A percentile compares a stretch with the other conserved stretches of the same genome.
Evolutionary conservation across 768 basidiomycete species (phyloP).

Genomic region (Mycena alexandri): DNA sequence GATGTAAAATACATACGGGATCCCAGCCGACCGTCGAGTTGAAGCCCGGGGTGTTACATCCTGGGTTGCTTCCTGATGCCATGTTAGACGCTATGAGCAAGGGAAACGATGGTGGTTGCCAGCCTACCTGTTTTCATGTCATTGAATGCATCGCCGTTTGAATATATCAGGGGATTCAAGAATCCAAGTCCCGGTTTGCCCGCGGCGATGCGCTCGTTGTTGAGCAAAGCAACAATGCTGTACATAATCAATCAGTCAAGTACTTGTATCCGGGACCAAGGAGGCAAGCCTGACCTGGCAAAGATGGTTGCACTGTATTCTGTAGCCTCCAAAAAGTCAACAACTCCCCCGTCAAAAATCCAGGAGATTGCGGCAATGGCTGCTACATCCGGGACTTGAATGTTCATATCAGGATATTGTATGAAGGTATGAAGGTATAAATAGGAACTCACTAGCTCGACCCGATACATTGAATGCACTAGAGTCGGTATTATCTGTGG

Average conservation of each 20-base stretch:
- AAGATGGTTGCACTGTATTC: constrained; percentile 1
- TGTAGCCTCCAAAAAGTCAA: not conserved
- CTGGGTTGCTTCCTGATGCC: not conserved
- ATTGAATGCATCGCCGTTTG: constrained; percentile 1
- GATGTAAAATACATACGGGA: not conserved
- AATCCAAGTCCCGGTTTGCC: constrained; percentile 6
- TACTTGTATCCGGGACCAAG: too few species aligned
- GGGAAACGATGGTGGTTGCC: too few species aligned
- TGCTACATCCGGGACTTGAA: constrained; percentile 3
- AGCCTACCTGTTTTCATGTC: not conserved
- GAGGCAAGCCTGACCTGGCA: not conserved
- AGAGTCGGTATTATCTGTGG: not conserved
- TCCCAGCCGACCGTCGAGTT: constrained; percentile 1
- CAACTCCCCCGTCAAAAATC: not conserved
- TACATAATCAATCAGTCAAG: too few species aligned
- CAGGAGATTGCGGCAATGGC: not conserved
- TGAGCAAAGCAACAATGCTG: constrained; percentile 12
- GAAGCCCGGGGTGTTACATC: not conserved
- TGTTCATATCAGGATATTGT: not conserved
- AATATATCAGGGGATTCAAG: constrained; percentile 11
- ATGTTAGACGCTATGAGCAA: too few species aligned
- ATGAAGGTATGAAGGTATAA: not conserved
- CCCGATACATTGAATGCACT: constrained; percentile 9
- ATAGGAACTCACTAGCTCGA: not conserved
- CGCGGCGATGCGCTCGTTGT: constrained; percentile 10